phyloP scores from a whole-genome alignment of 129 eudicot genomes.

The Lactuca saligna region DNA sequence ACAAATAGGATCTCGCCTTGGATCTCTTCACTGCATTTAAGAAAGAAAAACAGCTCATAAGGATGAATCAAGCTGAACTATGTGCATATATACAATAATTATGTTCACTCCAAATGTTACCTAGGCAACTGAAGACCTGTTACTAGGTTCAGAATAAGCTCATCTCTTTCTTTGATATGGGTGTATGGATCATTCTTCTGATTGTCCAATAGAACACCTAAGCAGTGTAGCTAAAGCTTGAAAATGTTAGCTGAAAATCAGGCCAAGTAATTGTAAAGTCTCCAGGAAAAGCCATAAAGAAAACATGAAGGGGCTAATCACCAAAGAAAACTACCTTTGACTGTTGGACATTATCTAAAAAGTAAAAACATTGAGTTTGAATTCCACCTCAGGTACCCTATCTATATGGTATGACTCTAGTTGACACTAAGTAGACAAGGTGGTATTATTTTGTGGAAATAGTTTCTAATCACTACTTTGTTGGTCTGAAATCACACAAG shows the following conservation, averaged over 20 bases:
- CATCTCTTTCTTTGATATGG: conserved; percentile 55
- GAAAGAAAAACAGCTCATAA: conserved; percentile 13
- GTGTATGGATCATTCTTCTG: conserved; percentile 46
- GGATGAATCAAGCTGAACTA: conserved; percentile 6
- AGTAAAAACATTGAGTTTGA: not conserved
- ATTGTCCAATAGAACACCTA: conserved; percentile 78
- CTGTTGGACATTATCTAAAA: not conserved
- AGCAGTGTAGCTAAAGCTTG: conserved; percentile 75
- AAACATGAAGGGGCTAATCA: conserved; percentile 4
- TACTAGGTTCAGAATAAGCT: conserved; percentile 69
- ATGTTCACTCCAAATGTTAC: conserved; percentile 47
- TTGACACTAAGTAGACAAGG: not conserved
- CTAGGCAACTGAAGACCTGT: conserved; percentile 90
- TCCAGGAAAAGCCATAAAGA: conserved; percentile 14
- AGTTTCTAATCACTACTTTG: not conserved
- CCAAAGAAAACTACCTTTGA: not conserved
- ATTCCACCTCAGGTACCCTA: not conserved
- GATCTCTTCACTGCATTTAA: conserved; percentile 67
- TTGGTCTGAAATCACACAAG: conserved; percentile 14
- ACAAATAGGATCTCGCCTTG: conserved; percentile 89
- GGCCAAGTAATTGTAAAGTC: conserved; percentile 6
- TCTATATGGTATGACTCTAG: not conserved
- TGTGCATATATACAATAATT: conserved; percentile 2
- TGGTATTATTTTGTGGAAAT: not conserved
- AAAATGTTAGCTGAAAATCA: conserved; percentile 21